Evolutionary conservation across 441 rosid species (phyloP).

Genomic region (Populus hybrid): DNA sequence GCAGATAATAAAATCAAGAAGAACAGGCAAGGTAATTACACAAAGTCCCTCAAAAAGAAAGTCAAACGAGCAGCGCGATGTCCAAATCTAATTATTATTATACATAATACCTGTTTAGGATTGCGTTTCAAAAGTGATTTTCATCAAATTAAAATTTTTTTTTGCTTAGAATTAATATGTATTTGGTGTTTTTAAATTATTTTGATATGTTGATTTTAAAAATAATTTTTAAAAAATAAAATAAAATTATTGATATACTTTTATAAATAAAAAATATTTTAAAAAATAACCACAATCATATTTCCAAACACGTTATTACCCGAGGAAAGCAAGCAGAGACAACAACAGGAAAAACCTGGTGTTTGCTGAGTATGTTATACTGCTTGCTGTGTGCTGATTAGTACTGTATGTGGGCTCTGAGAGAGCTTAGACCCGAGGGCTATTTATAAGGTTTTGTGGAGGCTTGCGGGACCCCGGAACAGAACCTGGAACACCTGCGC

Average conservation of each 20-base stretch:
- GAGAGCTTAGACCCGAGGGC: not conserved
- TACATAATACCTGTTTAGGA: too few species aligned
- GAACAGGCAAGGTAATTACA: not conserved
- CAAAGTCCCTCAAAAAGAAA: not conserved
- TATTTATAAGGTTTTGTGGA: slow-evolving; percentile 4
- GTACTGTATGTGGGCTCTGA: not conserved
- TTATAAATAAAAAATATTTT: too few species aligned
- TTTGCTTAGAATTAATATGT: too few species aligned
- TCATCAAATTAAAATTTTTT: too few species aligned
- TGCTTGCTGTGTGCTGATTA: not conserved
- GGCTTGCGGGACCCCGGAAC: not conserved
- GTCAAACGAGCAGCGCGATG: not conserved
- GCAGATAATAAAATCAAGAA: not conserved
- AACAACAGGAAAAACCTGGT: not conserved
- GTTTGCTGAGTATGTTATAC: not conserved
- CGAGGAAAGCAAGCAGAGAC: too few species aligned
- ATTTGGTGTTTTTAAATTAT: too few species aligned
- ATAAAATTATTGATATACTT: too few species aligned
- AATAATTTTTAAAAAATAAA: too few species aligned
- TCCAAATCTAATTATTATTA: not conserved
- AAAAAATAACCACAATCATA: not conserved
- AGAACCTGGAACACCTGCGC: not conserved
- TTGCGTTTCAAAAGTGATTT: too few species aligned
- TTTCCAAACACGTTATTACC: too few species aligned
- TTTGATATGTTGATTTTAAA: too few species aligned